Evolutionary conservation across 2,329 filamentous ascomycete genomes (phyloP).

Genomic region (Mycocentrospora acerina): DNA sequence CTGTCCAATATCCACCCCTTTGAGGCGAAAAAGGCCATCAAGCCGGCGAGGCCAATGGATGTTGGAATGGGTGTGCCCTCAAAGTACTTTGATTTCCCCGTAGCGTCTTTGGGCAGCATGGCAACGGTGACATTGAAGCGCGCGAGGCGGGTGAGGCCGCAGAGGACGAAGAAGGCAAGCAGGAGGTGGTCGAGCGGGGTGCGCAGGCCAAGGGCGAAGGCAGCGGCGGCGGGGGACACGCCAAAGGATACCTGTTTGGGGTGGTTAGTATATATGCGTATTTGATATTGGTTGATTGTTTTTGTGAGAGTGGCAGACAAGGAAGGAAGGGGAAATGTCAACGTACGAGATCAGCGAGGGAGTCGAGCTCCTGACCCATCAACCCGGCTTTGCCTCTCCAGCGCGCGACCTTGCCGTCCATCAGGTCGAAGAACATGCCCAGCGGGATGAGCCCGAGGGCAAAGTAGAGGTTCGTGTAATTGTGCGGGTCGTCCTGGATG

Average conservation of each 20-base stretch:
- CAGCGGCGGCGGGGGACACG: slow-evolving; percentile 81
- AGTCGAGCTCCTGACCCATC: slow-evolving; percentile 98
- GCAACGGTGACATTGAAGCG: slow-evolving; percentile 97
- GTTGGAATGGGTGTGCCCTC: slow-evolving; percentile 97
- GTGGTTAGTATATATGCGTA: neutral
- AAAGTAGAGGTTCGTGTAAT: slow-evolving; percentile 72
- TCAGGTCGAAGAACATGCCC: slow-evolving; percentile 88
- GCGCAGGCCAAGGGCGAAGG: slow-evolving; percentile 86
- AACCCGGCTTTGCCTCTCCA: slow-evolving; percentile 97
- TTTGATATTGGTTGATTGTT: too few species aligned
- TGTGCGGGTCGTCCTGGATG: slow-evolving; percentile 64
- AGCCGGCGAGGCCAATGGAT: slow-evolving; percentile 72
- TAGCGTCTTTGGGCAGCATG: slow-evolving; percentile 85
- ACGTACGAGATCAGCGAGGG: slow-evolving; percentile 86
- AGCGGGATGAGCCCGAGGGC: slow-evolving; percentile 88
- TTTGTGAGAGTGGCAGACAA: neutral
- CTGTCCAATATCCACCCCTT: slow-evolving; percentile 76
- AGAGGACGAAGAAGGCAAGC: slow-evolving; percentile 88
- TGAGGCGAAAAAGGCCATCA: slow-evolving; percentile 89
- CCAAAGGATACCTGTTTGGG: slow-evolving; percentile 83
- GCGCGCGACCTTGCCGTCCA: slow-evolving; percentile 93
- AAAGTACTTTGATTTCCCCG: slow-evolving; percentile 91
- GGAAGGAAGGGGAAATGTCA: neutral
- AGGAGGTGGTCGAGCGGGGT: slow-evolving; percentile 79
- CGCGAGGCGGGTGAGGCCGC: slow-evolving; percentile 87